Conservation (phyloP, 192 early-diverging fungal species). For the Irineochytrium annulatum region DNA sequence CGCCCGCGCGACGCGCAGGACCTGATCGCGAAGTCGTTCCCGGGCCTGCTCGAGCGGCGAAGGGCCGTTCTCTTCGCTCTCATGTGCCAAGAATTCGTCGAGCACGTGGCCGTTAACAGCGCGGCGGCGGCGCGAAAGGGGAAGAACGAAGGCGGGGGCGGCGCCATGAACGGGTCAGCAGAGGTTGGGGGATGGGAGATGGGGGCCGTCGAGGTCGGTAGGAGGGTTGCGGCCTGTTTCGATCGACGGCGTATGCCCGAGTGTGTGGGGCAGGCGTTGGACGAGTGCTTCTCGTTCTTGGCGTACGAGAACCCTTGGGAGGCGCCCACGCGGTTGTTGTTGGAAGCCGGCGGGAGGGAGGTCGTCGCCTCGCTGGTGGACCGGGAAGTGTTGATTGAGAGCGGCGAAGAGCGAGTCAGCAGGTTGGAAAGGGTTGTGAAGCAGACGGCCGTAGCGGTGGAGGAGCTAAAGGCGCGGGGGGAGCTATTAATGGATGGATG, state of each 20-base stretch:
- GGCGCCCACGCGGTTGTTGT: background rate
- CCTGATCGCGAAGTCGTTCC: constrained; percentile 64
- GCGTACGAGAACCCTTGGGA: background rate
- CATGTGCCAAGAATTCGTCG: constrained; percentile 80
- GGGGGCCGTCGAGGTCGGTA: background rate
- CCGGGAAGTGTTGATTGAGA: background rate
- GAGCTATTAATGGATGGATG: too few species aligned
- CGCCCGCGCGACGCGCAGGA: constrained; percentile 65
- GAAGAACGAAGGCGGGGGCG: background rate
- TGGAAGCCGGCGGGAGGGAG: constrained; percentile 2
- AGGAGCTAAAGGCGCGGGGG: too few species aligned
- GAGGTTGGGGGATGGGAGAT: background rate
- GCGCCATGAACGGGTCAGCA: background rate
- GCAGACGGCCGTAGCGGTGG: constrained; percentile 10
- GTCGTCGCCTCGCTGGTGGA: constrained; percentile 3
- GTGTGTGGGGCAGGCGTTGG: background rate
- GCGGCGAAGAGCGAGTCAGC: constrained; percentile 6
- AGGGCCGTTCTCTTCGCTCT: constrained; percentile 71
- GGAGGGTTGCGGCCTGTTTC: background rate
- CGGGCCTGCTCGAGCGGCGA: constrained; percentile 58
- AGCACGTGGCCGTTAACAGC: constrained; percentile 55
- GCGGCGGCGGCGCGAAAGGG: background rate
- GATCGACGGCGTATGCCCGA: background rate
- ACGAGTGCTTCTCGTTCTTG: background rate
- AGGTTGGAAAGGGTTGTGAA: constrained; percentile 9